Percentiles rank a stretch among this genome's conserved stretches.
Evolutionary conservation across 768 basidiomycete genomes (phyloP).

Genomic region (Agaricus blazei): DNA sequence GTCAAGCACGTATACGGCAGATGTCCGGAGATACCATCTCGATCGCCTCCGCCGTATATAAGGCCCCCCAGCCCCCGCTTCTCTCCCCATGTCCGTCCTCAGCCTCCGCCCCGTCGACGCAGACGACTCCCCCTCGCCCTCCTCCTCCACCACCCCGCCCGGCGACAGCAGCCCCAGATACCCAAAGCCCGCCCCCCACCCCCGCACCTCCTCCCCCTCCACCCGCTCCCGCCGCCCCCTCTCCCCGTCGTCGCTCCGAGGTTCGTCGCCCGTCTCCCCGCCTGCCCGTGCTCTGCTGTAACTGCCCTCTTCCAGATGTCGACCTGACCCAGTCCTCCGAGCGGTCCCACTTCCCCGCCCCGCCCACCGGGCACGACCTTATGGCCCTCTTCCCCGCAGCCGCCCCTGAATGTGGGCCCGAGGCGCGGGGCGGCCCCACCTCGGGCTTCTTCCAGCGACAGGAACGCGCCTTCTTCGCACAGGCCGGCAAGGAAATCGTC

Average conservation of each 20-base stretch:
- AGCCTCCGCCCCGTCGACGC: conserved; percentile 54
- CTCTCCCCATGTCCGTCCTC: conserved; percentile 30
- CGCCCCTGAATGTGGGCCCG: conserved; percentile 52
- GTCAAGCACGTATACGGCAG: conserved; percentile 17
- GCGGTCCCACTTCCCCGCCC: conserved; percentile 60
- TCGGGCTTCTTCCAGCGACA: conserved; percentile 70
- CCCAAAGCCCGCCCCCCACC: conserved; percentile 22
- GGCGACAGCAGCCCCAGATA: conserved; percentile 35
- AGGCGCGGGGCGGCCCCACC: conserved; percentile 59
- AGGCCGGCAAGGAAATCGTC: conserved; percentile 73
- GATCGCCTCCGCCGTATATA: conserved; percentile 6
- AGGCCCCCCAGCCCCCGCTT: conserved; percentile 6
- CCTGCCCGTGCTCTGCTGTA: neutral
- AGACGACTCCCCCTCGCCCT: conserved; percentile 51
- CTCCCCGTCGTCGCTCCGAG: conserved; percentile 60
- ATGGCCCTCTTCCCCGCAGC: conserved; percentile 81
- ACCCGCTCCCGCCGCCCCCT: conserved; percentile 47
- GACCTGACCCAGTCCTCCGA: conserved; percentile 54
- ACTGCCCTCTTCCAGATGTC: conserved; percentile 40
- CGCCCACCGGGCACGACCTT: conserved; percentile 76
- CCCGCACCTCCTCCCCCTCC: conserved; percentile 28
- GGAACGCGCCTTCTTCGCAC: conserved; percentile 77
- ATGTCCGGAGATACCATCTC: conserved; percentile 12
- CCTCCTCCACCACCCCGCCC: conserved; percentile 37
- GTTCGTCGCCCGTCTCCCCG: conserved; percentile 23